phyloP scores from a whole-genome alignment of 2,329 filamentous ascomycete genomes.

The Venturia aucupariae region DNA sequence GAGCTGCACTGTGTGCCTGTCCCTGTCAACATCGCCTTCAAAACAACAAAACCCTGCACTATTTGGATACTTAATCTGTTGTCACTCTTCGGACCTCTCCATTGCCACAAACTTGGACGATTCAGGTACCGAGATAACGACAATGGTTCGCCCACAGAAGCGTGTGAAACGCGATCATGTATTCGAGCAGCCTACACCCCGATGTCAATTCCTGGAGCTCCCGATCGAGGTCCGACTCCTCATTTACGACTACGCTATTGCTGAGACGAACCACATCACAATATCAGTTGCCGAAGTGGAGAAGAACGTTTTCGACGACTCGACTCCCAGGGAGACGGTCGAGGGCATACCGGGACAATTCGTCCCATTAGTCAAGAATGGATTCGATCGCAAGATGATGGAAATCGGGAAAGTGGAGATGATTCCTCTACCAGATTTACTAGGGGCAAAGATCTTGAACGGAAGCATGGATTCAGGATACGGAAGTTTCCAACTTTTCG shows the following conservation, averaged over 20 bases:
- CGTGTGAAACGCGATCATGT: slow-evolving; percentile 5
- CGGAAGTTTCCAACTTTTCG: not conserved
- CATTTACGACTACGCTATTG: slow-evolving; percentile 12
- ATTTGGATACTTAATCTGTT: not conserved
- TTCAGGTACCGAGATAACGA: not conserved
- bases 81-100: not conserved
- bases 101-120: not conserved
- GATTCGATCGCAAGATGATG: slow-evolving; percentile 4
- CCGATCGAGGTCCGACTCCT: slow-evolving; percentile 12
- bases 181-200: not conserved
- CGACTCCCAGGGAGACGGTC: not conserved
- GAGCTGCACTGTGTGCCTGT: no score
- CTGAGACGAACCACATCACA: slow-evolving; percentile 9
- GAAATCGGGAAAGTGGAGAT: slow-evolving; percentile 4
- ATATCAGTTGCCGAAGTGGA: slow-evolving; percentile 12
- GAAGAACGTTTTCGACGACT: not conserved
- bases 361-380: slow-evolving; percentile 10
- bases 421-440: not conserved
- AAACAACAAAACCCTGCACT: not conserved
- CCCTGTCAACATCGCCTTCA: not conserved
- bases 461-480: slow-evolving; percentile 13
- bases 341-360: slow-evolving; percentile 11
- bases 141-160: slow-evolving; percentile 4
- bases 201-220: slow-evolving; percentile 10
- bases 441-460: not conserved